Percentiles rank a stretch among this genome's conserved stretches.
Evolutionary conservation across 805 yeast species (phyloP).

Genomic region (Metschnikowia picachoensis): DNA sequence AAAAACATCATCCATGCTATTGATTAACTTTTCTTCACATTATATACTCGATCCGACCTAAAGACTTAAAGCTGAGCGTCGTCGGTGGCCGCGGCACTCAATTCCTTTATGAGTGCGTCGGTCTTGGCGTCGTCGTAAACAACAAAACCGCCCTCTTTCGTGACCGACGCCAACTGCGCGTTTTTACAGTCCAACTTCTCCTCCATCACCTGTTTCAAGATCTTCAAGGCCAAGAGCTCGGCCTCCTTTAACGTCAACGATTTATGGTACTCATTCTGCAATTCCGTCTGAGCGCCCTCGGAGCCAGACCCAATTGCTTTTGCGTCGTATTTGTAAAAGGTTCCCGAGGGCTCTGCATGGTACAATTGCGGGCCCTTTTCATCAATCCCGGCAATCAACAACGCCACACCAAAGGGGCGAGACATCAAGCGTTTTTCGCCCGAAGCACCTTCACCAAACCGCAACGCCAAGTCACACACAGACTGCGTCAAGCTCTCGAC

Average conservation of each 20-base stretch:
- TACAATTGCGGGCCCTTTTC: constrained; percentile 94
- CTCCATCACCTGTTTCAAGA: constrained; percentile 97
- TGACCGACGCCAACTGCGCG: constrained; percentile 92
- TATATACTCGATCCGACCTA: background rate
- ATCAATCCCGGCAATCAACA: constrained; percentile 92
- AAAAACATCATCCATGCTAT: background rate
- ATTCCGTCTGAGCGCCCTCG: constrained; percentile 98
- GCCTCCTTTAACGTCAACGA: constrained; percentile 91
- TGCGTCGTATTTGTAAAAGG: constrained; percentile 95
- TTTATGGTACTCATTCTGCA: constrained; percentile 93
- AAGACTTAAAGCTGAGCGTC: constrained; percentile 10
- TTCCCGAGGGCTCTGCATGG: constrained; percentile 99
- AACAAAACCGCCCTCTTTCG: constrained; percentile 79
- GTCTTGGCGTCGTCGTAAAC: constrained; percentile 82
- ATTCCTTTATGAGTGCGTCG: constrained; percentile 69
- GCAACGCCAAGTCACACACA: constrained; percentile 92
- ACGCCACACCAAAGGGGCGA: constrained; percentile 98
- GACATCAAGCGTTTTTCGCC: constrained; percentile 96
- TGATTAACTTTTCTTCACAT: background rate
- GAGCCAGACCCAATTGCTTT: constrained; percentile 99
- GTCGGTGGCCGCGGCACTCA: constrained; percentile 51
- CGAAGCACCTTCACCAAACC: constrained; percentile 96
- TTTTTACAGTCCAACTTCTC: constrained; percentile 93
- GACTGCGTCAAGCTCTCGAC: constrained; percentile 94
- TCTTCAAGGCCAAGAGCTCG: constrained; percentile 81